Base-by-base conservation (phyloP, 2,329 filamentous ascomycete species). In the Fusarium concolor region DNA sequence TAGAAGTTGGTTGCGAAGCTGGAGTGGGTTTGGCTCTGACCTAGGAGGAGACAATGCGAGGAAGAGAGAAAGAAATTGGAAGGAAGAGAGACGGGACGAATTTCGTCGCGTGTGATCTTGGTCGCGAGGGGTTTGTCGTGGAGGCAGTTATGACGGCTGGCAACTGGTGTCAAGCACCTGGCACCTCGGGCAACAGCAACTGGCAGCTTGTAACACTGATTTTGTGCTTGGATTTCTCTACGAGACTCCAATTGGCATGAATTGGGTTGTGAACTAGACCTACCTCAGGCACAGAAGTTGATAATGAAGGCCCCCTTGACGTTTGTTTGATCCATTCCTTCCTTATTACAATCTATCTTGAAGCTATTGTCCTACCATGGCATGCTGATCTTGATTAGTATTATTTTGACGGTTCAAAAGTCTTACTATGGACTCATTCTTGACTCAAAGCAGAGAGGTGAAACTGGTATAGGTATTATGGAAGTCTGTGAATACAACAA, bases 141-240 rank as follows among this genome's bases (percentile, higher is more conserved):
- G 9, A 24, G 35, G 22, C 33, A 41, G 41, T 47, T 61, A 26
- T 18, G 43, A 45, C 41, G 46, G 37, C 56, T 72, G 71, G 67
- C 57, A 33, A 46, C 11, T 53, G 64, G 29, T 64, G 66, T 64
- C 57, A 65, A 56, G 44, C 46, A 65, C 31, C 63, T 70, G 58
- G 47, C 50, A 57, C 39, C n/a, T 45, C 31, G 64, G 67, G 67
- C 67, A 68, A 46, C 33, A 56, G 49, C 38, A 52, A 45, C 33
- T 67, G 39, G 39, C 20, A 53, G 41, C 20, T 33, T 15, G 11
- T n/a, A 47, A 35, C 46, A 37, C 24, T 15, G 14, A 5, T 10
- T 20, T 44, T 29, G 44, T 28, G 6, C 10, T 38, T 3, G 14
- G n/a, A 9, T 22, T 14, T 26, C 22, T 26, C 22, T 24, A 24